Conservation (phyloP, 1,284 basidiomycete species). For the Trichosporon faecale region DNA sequence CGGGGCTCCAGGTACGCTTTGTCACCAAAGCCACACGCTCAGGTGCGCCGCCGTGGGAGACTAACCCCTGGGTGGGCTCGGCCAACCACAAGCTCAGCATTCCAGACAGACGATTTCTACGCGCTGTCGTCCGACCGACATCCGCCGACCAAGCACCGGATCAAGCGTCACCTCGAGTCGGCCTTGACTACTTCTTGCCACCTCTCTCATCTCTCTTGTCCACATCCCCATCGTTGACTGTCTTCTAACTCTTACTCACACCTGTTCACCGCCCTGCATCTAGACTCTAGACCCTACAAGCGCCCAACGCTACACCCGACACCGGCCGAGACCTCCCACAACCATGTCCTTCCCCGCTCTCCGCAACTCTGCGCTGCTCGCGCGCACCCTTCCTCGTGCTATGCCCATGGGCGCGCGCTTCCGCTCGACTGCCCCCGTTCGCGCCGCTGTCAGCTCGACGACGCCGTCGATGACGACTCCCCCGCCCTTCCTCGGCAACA, state of each 20-base stretch:
- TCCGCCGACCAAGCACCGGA: not conserved
- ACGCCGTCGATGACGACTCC: not conserved
- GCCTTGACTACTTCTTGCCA: not conserved
- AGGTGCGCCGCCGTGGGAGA: not conserved
- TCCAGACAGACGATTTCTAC: not conserved
- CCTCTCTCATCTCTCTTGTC: not conserved
- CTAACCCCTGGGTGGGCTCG: not conserved
- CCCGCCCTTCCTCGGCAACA: not conserved
- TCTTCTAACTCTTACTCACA: not conserved
- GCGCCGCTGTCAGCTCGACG: not conserved
- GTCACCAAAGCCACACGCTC: not conserved
- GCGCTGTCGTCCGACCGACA: not conserved
- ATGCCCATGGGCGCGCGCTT: not conserved
- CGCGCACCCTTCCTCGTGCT: not conserved
- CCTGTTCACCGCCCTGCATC: not conserved
- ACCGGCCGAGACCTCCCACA: not conserved
- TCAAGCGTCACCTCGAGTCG: not conserved
- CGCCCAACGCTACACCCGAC: not conserved
- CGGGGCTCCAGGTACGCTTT: not conserved
- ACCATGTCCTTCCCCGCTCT: conserved; percentile 7
- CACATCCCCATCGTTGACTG: not conserved
- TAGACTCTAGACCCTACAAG: not conserved
- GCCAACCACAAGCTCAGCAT: not conserved
- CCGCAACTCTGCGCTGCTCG: conserved; percentile 1
- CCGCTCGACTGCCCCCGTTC: not conserved